Percentiles rank a stretch among this genome's conserved stretches.
Evolutionary conservation across 352 stramenopile species (phyloP).

Genomic region (Phytopythium chamaehyphon): DNA sequence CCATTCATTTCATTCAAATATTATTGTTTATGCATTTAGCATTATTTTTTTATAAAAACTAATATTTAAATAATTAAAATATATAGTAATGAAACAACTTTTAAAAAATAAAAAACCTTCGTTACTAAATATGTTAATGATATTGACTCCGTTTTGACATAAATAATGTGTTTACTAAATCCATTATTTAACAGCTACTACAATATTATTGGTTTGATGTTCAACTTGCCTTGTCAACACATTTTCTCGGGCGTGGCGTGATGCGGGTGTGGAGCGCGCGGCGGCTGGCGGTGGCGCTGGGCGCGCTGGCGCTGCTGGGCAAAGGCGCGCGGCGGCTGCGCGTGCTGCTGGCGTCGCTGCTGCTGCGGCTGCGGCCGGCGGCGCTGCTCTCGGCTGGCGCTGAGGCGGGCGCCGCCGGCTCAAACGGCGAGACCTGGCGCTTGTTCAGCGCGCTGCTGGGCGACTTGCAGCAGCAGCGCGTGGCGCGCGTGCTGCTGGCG

Average conservation of each 20-base stretch:
- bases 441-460: constrained; percentile 73
- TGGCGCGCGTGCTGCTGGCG: constrained; percentile 65
- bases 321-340: constrained; percentile 19
- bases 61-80: too few species aligned
- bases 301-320: constrained; percentile 24
- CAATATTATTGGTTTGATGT: neutral
- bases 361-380: constrained; percentile 25
- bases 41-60: too few species aligned
- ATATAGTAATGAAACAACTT: too few species aligned
- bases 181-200: too few species aligned
- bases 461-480: constrained; percentile 38
- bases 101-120: too few species aligned
- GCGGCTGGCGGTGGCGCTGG: constrained; percentile 26
- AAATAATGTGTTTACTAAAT: too few species aligned
- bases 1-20: too few species aligned
- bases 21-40: too few species aligned
- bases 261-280: constrained; percentile 34
- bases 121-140: too few species aligned
- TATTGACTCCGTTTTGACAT: too few species aligned
- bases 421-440: constrained; percentile 26
- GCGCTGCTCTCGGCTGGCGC: constrained; percentile 8
- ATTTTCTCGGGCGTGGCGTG: too few species aligned
- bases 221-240: too few species aligned
- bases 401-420: constrained; percentile 13
- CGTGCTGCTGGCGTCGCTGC: constrained; percentile 31